Percentiles rank a stretch among this genome's conserved stretches.
phyloP scores from a whole-genome alignment of 2,329 filamentous ascomycete genomes.

The Venturia effusa region DNA sequence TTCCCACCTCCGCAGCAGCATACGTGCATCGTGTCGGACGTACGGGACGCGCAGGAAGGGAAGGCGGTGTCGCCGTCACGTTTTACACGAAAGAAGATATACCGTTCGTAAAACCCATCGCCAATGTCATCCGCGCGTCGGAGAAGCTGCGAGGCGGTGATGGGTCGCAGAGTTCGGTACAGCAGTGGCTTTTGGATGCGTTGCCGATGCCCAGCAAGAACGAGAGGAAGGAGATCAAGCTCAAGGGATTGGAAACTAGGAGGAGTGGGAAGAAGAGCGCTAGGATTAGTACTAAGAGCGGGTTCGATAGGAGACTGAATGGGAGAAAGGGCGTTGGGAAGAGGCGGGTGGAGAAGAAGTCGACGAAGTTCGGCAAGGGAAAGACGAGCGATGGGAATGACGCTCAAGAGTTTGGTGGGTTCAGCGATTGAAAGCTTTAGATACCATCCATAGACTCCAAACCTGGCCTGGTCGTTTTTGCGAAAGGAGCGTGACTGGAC shows the following conservation, averaged over 20 bases:
- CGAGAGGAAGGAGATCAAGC: constrained; percentile 72
- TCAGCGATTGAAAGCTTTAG: constrained; percentile 5
- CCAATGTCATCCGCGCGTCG: constrained; percentile 79
- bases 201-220: constrained; percentile 76
- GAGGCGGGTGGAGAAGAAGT: not conserved
- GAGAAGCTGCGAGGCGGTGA: constrained; percentile 55
- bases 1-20: constrained; percentile 76
- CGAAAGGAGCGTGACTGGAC: too few relatives aligned
- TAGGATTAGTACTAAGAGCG: constrained; percentile 64
- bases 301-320: not conserved
- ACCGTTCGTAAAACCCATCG: constrained; percentile 77
- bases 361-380: not conserved
- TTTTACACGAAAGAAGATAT: constrained; percentile 95
- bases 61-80: constrained; percentile 82
- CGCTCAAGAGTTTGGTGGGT: constrained; percentile 11
- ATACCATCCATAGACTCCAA: too few relatives aligned
- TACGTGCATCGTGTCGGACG: constrained; percentile 92
- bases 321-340: not conserved
- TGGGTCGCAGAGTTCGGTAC: constrained; percentile 47
- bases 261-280: constrained; percentile 38
- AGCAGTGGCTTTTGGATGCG: constrained; percentile 80
- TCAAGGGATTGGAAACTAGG: constrained; percentile 67
- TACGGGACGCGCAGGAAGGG: constrained; percentile 77
- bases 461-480: too few relatives aligned
- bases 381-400: not conserved